phyloP scores from a whole-genome alignment of 2,329 filamentous ascomycete species.

The Sclerotinia trifoliorum region DNA sequence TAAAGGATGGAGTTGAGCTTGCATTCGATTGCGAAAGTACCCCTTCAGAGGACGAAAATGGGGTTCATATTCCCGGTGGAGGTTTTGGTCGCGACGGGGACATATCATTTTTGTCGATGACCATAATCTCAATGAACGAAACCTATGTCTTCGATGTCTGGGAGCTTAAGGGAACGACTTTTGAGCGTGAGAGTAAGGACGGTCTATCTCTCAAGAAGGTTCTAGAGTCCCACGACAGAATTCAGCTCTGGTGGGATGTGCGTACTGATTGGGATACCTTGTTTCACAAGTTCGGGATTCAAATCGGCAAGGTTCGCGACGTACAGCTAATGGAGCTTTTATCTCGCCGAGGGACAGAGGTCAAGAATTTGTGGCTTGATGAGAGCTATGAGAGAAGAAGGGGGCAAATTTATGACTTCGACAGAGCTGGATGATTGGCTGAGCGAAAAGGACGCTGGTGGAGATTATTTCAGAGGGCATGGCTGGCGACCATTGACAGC shows the following conservation, averaged over 20 bases:
- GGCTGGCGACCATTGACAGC: neutral
- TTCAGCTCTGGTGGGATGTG: slow-evolving; percentile 13
- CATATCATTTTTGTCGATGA: neutral
- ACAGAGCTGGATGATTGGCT: neutral
- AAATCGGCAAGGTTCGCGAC: neutral
- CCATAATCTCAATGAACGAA: neutral
- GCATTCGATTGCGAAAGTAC: slow-evolving; percentile 1
- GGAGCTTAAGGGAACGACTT: neutral
- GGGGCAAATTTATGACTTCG: neutral
- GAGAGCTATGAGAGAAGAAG: neutral
- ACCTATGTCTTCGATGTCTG: slow-evolving; percentile 7
- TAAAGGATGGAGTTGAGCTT: slow-evolving; percentile 5
- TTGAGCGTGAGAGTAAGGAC: neutral
- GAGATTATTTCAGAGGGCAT: neutral
- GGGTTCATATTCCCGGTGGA: neutral
- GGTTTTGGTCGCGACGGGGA: slow-evolving; percentile 3
- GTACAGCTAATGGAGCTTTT: slow-evolving; percentile 3
- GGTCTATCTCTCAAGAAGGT: neutral
- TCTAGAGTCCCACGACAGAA: neutral
- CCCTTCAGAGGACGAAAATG: neutral
- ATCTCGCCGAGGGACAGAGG: neutral
- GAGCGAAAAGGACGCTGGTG: neutral
- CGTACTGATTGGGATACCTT: slow-evolving; percentile 9
- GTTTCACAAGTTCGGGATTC: neutral
- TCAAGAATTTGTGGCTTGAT: neutral